phyloP scores from a whole-genome alignment of 2,329 filamentous ascomycete genomes.

The Byssoonygena ceratinophila region DNA sequence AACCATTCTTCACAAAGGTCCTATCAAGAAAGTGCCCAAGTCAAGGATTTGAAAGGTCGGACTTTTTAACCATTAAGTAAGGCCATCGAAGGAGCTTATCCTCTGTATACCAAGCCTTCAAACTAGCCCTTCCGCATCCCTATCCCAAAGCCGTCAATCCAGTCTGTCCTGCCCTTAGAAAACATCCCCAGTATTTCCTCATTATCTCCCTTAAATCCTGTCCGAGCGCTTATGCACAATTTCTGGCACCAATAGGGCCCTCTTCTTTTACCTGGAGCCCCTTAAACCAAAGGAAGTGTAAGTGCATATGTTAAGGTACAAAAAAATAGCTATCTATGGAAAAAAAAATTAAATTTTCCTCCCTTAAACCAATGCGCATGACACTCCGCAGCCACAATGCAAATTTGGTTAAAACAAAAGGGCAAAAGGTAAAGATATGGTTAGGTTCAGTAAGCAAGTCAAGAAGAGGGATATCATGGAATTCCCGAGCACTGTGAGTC shows the following conservation, averaged over 20 bases:
- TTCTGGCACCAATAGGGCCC: neutral
- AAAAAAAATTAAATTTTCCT: neutral
- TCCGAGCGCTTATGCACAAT: slow-evolving; percentile 4
- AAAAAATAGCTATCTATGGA: slow-evolving; percentile 4
- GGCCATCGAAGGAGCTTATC: no score
- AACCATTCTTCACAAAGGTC: no score
- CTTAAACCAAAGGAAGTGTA: neutral
- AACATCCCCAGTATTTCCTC: neutral
- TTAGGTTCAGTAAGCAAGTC: neutral
- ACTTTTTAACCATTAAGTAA: no score
- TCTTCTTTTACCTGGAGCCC: neutral
- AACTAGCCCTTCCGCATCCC: neutral
- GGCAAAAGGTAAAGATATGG: neutral
- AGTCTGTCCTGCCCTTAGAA: neutral
- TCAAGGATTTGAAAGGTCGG: no score
- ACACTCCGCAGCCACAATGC: slow-evolving; percentile 7
- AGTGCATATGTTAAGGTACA: neutral
- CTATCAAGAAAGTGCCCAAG: no score
- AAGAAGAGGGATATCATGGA: slow-evolving; percentile 6
- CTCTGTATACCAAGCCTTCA: neutral
- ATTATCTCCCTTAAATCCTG: neutral
- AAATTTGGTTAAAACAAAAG: neutral
- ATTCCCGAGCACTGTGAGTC: neutral
- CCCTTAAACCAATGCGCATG: slow-evolving; percentile 6
- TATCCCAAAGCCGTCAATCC: neutral